A percentile compares a stretch with the other conserved stretches of the same genome.
These are phyloP conservation scores for Hyparrhenia diplandra DNA, from an alignment of 176 grass and related monocot genomes.

Conservation along the genomic window DNA sequence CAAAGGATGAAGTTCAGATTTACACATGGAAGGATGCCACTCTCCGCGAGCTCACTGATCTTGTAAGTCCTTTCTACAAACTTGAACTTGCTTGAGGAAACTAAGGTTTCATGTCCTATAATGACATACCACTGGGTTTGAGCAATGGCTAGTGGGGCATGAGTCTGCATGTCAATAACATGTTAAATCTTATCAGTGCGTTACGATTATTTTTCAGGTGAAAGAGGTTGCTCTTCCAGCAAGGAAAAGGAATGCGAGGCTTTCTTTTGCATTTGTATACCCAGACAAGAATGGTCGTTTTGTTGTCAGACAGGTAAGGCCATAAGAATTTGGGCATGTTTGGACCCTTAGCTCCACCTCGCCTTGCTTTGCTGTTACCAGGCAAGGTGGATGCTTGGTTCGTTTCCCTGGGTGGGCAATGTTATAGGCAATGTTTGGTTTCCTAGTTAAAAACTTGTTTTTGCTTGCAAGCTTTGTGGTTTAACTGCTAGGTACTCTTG, in stretches of 20 bases:
- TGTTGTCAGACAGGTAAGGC: conserved; percentile 64
- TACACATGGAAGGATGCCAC: conserved; percentile 99
- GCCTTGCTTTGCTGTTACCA: not conserved
- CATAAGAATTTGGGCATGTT: not conserved
- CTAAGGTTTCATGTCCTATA: not conserved
- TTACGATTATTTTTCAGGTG: conserved; percentile 51
- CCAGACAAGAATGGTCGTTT: conserved; percentile 92
- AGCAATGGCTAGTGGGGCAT: not conserved
- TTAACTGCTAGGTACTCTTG: not conserved
- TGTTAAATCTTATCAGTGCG: not conserved
- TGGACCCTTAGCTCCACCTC: not conserved
- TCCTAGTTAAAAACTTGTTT: not conserved
- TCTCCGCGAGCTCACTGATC: conserved; percentile 85
- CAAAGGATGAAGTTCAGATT: conserved; percentile 98
- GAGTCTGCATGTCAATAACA: not conserved
- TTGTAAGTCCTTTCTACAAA: conserved; percentile 40
- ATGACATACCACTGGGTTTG: not conserved
- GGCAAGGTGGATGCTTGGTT: not conserved
- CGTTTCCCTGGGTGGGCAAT: not conserved
- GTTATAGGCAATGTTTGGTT: not conserved
- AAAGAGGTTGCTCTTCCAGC: conserved; percentile 95
- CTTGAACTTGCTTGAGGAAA: not conserved
- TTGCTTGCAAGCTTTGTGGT: not conserved
- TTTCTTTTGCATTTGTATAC: conserved; percentile 95
- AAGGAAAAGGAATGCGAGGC: conserved; percentile 81